Conservation (phyloP, 441 rosid species). For the Hura crepitans region DNA sequence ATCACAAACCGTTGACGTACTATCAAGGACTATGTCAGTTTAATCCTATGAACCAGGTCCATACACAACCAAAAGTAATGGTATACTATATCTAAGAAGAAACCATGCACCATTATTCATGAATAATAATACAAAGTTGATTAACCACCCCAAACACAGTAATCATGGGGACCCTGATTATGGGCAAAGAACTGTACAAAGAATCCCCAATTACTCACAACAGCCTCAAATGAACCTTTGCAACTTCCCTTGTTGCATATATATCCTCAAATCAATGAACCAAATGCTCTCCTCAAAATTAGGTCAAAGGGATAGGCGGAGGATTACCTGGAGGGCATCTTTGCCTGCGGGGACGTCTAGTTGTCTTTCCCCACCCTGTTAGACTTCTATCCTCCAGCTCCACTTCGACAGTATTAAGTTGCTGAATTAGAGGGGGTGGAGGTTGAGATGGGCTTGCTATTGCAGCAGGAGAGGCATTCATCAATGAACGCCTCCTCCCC, state of each 20-base stretch:
- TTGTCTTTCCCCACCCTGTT: constrained; percentile 92
- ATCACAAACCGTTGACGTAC: too few relatives aligned
- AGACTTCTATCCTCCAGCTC: constrained; percentile 77
- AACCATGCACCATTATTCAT: constrained; percentile 45
- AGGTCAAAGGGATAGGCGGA: constrained; percentile 50
- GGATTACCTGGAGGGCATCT: constrained; percentile 84
- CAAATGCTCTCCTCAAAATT: constrained; percentile 27
- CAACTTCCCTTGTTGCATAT: constrained; percentile 34
- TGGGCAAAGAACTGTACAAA: constrained; percentile 44
- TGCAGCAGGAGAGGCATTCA: constrained; percentile 38
- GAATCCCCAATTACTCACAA: constrained; percentile 28
- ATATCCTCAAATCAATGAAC: constrained; percentile 29
- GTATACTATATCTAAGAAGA: constrained; percentile 22
- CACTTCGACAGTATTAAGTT: constrained; percentile 48
- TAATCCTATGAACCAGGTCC: background rate
- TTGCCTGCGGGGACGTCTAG: constrained; percentile 85
- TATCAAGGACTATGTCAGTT: background rate
- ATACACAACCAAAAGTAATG: background rate
- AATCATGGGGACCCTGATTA: constrained; percentile 38
- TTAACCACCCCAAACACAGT: constrained; percentile 35
- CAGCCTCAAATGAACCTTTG: constrained; percentile 27
- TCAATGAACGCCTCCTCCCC: constrained; percentile 55
- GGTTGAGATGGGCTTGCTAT: constrained; percentile 21
- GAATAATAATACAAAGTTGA: constrained; percentile 35
- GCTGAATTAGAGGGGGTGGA: constrained; percentile 48